These are phyloP conservation scores for Amauroascus niger DNA, from an alignment of 2,329 filamentous ascomycete genomes.

Conservation along the genomic window DNA sequence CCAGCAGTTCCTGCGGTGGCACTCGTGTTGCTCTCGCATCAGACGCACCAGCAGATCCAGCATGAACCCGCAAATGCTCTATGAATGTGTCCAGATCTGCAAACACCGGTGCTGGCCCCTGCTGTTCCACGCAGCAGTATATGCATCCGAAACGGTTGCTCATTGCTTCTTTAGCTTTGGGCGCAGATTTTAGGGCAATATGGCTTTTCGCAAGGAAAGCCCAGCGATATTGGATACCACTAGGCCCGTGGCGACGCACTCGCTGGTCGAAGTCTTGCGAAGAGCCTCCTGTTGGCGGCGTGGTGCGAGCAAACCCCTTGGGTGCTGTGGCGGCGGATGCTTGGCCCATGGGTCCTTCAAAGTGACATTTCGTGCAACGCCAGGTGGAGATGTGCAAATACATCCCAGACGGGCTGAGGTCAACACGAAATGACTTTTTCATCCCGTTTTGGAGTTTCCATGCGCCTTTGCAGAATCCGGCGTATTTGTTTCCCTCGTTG, in stretches of 20 bases:
- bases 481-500: conserved; percentile 27
- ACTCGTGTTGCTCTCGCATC: conserved; percentile 24
- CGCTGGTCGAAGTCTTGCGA: conserved; percentile 23
- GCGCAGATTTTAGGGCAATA: conserved; percentile 28
- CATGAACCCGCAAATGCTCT: conserved; percentile 34
- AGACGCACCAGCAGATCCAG: conserved; percentile 1
- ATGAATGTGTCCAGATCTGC: conserved; percentile 36
- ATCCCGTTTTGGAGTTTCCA: conserved; percentile 32
- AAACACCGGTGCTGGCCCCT: conserved; percentile 29
- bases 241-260: conserved; percentile 22
- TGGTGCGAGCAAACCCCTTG: conserved; percentile 9
- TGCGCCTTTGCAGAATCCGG: conserved; percentile 41
- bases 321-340: conserved; percentile 14
- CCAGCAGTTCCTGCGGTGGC: conserved; percentile 31
- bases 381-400: conserved; percentile 29
- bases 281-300: not conserved
- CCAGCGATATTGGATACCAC: conserved; percentile 39
- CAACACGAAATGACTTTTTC: conserved; percentile 28
- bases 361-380: conserved; percentile 36
- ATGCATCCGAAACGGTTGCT: conserved; percentile 35
- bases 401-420: conserved; percentile 23
- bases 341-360: conserved; percentile 30
- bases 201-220: conserved; percentile 41
- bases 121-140: conserved; percentile 38
- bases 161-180: conserved; percentile 15